Evolutionary conservation across 805 yeast species (phyloP).

Genomic region (Wickerhamomyces ciferrii): DNA sequence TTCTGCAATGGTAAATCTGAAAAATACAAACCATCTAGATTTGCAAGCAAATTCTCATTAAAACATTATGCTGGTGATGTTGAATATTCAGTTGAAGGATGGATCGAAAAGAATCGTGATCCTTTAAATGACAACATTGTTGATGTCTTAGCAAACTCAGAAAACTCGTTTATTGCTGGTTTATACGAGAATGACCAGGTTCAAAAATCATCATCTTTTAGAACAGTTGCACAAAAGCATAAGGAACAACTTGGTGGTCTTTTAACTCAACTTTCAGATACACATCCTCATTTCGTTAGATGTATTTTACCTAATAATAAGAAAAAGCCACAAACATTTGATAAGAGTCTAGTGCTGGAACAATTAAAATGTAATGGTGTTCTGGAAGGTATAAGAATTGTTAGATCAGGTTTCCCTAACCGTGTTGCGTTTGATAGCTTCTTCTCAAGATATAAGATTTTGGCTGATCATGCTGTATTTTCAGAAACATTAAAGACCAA

Average conservation of each 20-base stretch:
- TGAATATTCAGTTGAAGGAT: slow-evolving; percentile 86
- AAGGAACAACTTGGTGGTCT: slow-evolving; percentile 74
- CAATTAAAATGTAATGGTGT: slow-evolving; percentile 97
- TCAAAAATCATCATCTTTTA: slow-evolving; percentile 37
- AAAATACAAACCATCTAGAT: slow-evolving; percentile 69
- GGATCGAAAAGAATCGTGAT: slow-evolving; percentile 93
- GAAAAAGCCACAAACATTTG: slow-evolving; percentile 67
- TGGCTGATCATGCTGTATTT: slow-evolving; percentile 43
- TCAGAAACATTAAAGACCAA: slow-evolving; percentile 53
- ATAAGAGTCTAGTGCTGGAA: slow-evolving; percentile 71
- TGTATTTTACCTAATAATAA: slow-evolving; percentile 87
- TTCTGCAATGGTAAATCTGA: slow-evolving; percentile 51
- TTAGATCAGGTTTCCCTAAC: slow-evolving; percentile 96
- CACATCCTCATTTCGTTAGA: slow-evolving; percentile 95
- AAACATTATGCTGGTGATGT: slow-evolving; percentile 96
- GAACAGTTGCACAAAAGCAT: slow-evolving; percentile 86
- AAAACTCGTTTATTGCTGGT: slow-evolving; percentile 46
- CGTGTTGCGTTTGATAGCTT: slow-evolving; percentile 82
- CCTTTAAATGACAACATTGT: slow-evolving; percentile 79
- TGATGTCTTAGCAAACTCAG: slow-evolving; percentile 52
- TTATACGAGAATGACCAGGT: slow-evolving; percentile 42
- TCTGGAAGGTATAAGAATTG: slow-evolving; percentile 93
- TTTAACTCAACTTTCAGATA: slow-evolving; percentile 66
- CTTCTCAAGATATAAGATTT: slow-evolving; percentile 65
- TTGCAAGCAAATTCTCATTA: slow-evolving; percentile 72